phyloP scores from a whole-genome alignment of 2,329 filamentous ascomycete genomes.

The Elsinoe arachidis region DNA sequence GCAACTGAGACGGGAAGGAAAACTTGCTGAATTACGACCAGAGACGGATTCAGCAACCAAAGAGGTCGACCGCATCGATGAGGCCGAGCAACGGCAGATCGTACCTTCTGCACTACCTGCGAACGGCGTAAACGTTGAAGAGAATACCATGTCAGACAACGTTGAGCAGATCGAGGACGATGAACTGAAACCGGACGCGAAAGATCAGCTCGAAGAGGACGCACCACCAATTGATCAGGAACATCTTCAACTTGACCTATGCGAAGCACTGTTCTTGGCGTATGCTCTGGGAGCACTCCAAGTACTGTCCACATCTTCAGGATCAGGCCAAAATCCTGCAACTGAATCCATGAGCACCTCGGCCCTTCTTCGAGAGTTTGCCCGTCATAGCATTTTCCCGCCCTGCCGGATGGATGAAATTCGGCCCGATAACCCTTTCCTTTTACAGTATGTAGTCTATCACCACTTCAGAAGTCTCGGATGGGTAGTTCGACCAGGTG shows the following conservation, averaged over 20 bases:
- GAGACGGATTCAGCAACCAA: neutral
- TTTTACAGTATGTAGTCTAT: constrained; percentile 81
- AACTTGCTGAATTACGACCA: constrained; percentile 12
- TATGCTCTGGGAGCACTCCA: constrained; percentile 70
- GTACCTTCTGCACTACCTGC: neutral
- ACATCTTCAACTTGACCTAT: constrained; percentile 81
- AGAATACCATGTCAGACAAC: no score
- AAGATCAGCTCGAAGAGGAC: constrained; percentile 18
- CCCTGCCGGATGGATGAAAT: constrained; percentile 34
- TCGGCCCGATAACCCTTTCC: constrained; percentile 70
- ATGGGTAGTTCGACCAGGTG: constrained; percentile 85
- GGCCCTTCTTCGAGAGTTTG: constrained; percentile 49
- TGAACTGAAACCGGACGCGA: constrained; percentile 22
- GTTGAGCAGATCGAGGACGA: no score
- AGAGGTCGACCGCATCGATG: neutral
- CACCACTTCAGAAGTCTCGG: constrained; percentile 94
- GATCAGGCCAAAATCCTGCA: constrained; percentile 15
- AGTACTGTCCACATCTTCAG: constrained; percentile 41
- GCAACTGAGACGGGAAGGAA: constrained; percentile 50
- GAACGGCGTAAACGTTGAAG: neutral
- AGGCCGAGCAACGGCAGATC: neutral
- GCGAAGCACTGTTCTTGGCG: constrained; percentile 84
- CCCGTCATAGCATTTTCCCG: constrained; percentile 24
- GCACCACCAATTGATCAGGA: constrained; percentile 50
- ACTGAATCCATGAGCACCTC: constrained; percentile 28